phyloP scores from a whole-genome alignment of 805 yeast species.

The Barnettozyma populi region DNA sequence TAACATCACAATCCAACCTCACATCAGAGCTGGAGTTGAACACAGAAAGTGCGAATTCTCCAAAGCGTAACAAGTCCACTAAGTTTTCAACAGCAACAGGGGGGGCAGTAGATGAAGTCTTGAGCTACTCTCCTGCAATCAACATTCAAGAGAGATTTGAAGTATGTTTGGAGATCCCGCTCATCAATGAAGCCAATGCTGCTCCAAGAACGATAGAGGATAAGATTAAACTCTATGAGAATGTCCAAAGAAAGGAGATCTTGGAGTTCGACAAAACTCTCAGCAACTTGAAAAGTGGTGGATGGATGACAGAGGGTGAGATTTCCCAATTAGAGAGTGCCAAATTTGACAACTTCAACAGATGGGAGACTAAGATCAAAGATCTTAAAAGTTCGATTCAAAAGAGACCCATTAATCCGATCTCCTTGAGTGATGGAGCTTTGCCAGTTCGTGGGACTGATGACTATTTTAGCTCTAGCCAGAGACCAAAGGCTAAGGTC shows the following conservation, averaged over 20 bases:
- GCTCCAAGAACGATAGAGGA: conserved; percentile 17
- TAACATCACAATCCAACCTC: conserved; percentile 1
- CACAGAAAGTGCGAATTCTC: background rate
- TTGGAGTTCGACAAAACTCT: conserved; percentile 16
- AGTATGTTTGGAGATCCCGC: conserved; percentile 17
- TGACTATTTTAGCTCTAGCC: background rate
- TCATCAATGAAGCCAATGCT: conserved; percentile 1
- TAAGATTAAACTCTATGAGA: conserved; percentile 15
- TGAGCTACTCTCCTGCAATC: conserved; percentile 21
- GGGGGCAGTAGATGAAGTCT: background rate
- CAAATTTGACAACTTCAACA: conserved; percentile 17
- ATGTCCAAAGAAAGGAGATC: conserved; percentile 17
- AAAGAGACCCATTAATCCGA: background rate
- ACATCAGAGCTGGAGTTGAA: background rate
- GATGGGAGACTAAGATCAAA: conserved; percentile 22
- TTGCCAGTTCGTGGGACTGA: background rate
- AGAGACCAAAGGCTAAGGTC: background rate
- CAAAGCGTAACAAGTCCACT: background rate
- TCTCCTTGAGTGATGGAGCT: background rate
- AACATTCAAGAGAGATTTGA: conserved; percentile 23
- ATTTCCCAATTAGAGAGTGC: conserved; percentile 14
- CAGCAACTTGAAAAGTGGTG: conserved; percentile 16
- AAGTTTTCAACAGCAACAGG: background rate
- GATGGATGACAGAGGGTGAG: conserved; percentile 23
- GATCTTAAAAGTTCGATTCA: conserved; percentile 5